Evolutionary conservation across 441 rosid species (phyloP), one percentile per base, ranked within the genome.

Genomic region (Monsonia emarginata): DNA sequence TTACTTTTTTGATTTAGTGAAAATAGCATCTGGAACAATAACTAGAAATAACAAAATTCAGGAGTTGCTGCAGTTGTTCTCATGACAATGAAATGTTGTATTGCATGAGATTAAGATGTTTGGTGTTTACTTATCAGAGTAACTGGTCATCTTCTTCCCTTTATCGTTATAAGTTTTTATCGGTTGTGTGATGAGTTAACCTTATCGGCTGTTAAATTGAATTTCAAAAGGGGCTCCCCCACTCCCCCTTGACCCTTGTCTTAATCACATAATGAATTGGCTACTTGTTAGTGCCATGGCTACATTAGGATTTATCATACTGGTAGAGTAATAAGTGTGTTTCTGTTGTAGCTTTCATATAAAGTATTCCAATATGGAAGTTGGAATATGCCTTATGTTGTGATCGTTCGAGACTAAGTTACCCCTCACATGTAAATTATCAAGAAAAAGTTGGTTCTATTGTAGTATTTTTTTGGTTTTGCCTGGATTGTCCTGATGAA

Each of bases 361-460:
- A 10, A 40, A 4, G 1, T 11, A n/a, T 56, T 25, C 11, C 40
- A 10, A 65, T 31, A 42, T 27, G 21, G 8, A 27, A 67, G 56
- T 32, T 11, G 18, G 18, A 32, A 21, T 18, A 0, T 40, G 14
- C 27, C 40, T 67, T 42, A 7, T 59, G 42, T 38, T 28, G 0
- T 44, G 56, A 59, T 22, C 42, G 42, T 19, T 28, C n/a, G n/a
- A n/a, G n/a, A n/a, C n/a, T 21, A n/a, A 9, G 21, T 58, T 40
- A 58, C 5, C 58, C 13, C 42, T 58, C 26, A 13, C n/a, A 16
- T 48, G 14, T 27, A 52, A 19, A 25, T 63, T 27, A 11, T 36
- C 40, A 24, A 34, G 67, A 58, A 22, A 19, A 16, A 10, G 40
- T 68, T n/a, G 69, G 60, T 40, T 40, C 46, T n/a, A 68, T 48